Evolutionary conservation across 495 filamentous ascomycete genomes (phyloP).

Genomic region (Wilcoxina mikolae): DNA sequence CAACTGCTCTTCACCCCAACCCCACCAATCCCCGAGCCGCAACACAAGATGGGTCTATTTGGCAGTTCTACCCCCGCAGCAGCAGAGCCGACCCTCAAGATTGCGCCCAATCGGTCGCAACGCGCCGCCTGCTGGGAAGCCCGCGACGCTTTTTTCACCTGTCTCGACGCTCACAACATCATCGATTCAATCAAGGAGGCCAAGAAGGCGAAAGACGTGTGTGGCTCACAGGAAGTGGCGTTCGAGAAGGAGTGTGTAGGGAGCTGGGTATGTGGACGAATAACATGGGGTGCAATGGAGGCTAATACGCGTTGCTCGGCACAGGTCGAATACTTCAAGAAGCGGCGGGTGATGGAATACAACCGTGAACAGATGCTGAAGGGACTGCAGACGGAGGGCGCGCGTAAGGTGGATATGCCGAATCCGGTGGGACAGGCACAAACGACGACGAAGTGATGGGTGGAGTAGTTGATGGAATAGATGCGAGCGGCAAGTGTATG

Average conservation of each 20-base stretch:
- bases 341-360: constrained; percentile 78
- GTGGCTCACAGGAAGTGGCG: constrained; percentile 37
- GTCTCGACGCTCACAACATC: constrained; percentile 66
- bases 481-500: too few species aligned
- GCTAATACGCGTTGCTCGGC: background rate
- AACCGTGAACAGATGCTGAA: constrained; percentile 68
- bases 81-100: constrained; percentile 39
- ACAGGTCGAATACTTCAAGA: constrained; percentile 95
- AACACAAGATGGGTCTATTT: constrained; percentile 30
- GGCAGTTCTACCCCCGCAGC: constrained; percentile 28
- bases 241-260: constrained; percentile 47
- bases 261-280: constrained; percentile 54
- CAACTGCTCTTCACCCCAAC: background rate
- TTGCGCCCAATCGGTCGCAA: constrained; percentile 62
- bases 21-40: background rate
- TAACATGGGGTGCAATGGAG: constrained; percentile 13
- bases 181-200: constrained; percentile 66
- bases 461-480: too few species aligned
- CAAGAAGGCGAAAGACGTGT: constrained; percentile 7
- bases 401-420: constrained; percentile 39
- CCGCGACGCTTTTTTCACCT: constrained; percentile 71
- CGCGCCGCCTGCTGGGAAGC: constrained; percentile 73
- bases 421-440: constrained; percentile 9
- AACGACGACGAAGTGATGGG: background rate
- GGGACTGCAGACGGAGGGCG: constrained; percentile 66